Conservation (phyloP, 257 asterid species). For the Nicotiana attenuata region DNA sequence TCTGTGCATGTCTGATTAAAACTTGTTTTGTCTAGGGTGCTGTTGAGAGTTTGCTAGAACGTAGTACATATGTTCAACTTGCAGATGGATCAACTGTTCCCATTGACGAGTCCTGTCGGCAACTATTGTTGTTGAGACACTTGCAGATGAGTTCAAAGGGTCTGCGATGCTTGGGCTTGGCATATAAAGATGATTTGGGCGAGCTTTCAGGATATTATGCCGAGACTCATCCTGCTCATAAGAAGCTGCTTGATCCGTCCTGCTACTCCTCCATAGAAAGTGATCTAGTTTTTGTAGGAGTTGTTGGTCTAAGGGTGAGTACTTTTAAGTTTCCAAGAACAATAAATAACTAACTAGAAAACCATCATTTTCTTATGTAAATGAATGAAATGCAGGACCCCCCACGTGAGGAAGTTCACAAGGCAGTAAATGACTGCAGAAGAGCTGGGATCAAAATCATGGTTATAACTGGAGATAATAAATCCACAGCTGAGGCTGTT, state of each 20-base stretch:
- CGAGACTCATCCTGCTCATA: slow-evolving; percentile 60
- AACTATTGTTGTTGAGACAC: slow-evolving; percentile 45
- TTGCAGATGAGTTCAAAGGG: slow-evolving; percentile 79
- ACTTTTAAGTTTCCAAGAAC: background rate
- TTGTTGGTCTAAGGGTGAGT: slow-evolving; percentile 79
- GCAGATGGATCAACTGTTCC: slow-evolving; percentile 62
- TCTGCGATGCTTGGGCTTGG: slow-evolving; percentile 76
- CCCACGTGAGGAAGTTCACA: slow-evolving; percentile 82
- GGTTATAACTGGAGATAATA: slow-evolving; percentile 96
- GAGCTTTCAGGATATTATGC: slow-evolving; percentile 66
- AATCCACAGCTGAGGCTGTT: slow-evolving; percentile 91
- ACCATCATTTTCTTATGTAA: background rate
- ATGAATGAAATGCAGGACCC: slow-evolving; percentile 60
- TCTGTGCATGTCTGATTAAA: background rate
- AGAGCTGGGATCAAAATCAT: slow-evolving; percentile 82
- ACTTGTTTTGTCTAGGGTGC: slow-evolving; percentile 61
- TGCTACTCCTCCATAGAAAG: slow-evolving; percentile 64
- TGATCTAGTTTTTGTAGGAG: slow-evolving; percentile 73
- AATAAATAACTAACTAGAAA: background rate
- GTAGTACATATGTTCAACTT: slow-evolving; percentile 61
- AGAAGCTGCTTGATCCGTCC: slow-evolving; percentile 67
- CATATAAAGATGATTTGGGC: slow-evolving; percentile 71
- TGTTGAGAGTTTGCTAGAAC: slow-evolving; percentile 81
- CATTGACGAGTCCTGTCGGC: slow-evolving; percentile 56
- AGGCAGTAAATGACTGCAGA: slow-evolving; percentile 69